Conservation (phyloP, 2,329 filamentous ascomycete genomes). For the Paraphoma sp. region DNA sequence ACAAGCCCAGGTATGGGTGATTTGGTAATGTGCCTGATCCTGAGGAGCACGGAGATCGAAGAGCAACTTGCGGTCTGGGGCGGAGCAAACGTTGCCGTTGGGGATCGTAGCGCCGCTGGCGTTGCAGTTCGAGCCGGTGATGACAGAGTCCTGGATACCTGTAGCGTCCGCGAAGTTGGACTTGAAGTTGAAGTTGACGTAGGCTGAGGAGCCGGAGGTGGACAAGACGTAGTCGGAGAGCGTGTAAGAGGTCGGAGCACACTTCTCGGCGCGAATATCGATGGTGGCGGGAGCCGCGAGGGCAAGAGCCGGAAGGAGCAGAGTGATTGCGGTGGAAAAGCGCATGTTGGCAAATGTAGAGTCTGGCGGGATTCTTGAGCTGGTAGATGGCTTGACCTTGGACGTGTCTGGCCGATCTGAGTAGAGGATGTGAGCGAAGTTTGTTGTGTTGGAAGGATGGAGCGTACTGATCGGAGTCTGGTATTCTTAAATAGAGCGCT, state of each 20-base stretch:
- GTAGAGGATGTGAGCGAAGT: not conserved
- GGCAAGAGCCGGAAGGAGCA: slow-evolving; percentile 26
- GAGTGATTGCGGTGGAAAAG: slow-evolving; percentile 5
- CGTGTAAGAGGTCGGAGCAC: slow-evolving; percentile 33
- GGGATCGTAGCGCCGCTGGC: slow-evolving; percentile 21
- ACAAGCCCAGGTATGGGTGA: slow-evolving; percentile 39
- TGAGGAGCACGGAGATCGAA: slow-evolving; percentile 29
- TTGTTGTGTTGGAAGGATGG: not conserved
- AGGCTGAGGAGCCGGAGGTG: slow-evolving; percentile 13
- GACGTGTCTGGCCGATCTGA: not conserved
- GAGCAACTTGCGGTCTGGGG: slow-evolving; percentile 19
- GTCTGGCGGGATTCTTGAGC: not conserved
- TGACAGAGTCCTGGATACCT: slow-evolving; percentile 26
- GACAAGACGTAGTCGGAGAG: slow-evolving; percentile 29
- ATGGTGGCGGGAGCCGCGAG: slow-evolving; percentile 23
- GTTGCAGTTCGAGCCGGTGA: slow-evolving; percentile 23
- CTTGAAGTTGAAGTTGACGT: slow-evolving; percentile 34
- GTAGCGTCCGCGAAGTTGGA: slow-evolving; percentile 23
- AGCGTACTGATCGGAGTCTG: not conserved
- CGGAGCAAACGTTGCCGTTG: slow-evolving; percentile 28
- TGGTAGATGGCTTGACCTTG: not conserved
- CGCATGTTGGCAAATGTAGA: slow-evolving; percentile 1
- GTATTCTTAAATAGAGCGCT: not conserved
- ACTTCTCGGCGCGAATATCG: slow-evolving; percentile 13
- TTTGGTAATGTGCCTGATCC: slow-evolving; percentile 27